These are phyloP conservation scores for Seiridium cupressi DNA, from an alignment of 2,329 filamentous ascomycete species.

Conservation along the genomic window DNA sequence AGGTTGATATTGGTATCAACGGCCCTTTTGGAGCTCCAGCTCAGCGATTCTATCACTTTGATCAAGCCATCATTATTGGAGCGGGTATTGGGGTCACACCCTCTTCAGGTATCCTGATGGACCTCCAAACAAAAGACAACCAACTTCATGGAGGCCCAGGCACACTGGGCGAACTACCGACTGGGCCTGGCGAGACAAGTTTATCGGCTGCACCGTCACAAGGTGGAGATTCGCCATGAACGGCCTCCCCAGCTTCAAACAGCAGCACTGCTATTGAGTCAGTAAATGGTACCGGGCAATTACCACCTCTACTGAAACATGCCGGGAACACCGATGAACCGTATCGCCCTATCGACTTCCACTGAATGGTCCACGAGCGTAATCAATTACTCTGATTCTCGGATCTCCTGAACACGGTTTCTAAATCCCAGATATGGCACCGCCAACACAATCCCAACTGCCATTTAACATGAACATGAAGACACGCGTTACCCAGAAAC, in stretches of 20 bases:
- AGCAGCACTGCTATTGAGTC: not conserved
- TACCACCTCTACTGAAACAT: slow-evolving; percentile 9
- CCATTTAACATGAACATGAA: slow-evolving; percentile 53
- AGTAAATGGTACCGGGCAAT: not conserved
- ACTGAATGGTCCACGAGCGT: slow-evolving; percentile 58
- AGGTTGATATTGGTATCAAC: slow-evolving; percentile 52
- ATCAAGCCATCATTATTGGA: slow-evolving; percentile 54
- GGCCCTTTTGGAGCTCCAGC: slow-evolving; percentile 58
- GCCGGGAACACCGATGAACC: not conserved
- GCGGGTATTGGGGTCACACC: slow-evolving; percentile 58
- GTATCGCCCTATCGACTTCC: slow-evolving; percentile 55
- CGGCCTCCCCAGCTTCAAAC: not conserved
- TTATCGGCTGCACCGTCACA: not conserved
- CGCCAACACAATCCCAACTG: slow-evolving; percentile 27
- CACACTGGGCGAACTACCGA: not conserved
- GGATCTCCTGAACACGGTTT: slow-evolving; percentile 50
- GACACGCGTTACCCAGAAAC: slow-evolving; percentile 56
- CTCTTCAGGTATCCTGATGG: slow-evolving; percentile 54
- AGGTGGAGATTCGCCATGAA: not conserved
- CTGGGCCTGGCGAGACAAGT: not conserved
- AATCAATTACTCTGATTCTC: slow-evolving; percentile 58
- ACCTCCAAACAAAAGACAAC: slow-evolving; percentile 44
- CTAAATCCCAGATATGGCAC: slow-evolving; percentile 34
- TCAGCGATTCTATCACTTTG: slow-evolving; percentile 57
- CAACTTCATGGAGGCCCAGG: slow-evolving; percentile 12